phyloP scores from a whole-genome alignment of 1,284 basidiomycete species.

The Calocybe gambosa region DNA sequence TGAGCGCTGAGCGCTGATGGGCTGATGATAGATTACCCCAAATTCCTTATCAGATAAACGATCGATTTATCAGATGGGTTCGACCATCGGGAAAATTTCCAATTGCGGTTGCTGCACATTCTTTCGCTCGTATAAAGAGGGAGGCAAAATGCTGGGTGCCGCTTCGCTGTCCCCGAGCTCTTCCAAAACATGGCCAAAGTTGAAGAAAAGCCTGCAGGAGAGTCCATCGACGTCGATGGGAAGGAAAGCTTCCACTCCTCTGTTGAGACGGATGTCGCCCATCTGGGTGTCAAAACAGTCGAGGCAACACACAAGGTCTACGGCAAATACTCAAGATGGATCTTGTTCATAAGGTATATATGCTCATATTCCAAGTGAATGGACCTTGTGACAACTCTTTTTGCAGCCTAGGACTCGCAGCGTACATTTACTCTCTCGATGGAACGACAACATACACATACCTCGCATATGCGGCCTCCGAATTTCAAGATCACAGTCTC shows the following conservation, averaged over 20 bases:
- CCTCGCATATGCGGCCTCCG: slow-evolving; percentile 57
- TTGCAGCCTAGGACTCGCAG: slow-evolving; percentile 55
- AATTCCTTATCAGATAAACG: background rate
- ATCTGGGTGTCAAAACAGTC: slow-evolving; percentile 44
- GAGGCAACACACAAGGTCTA: slow-evolving; percentile 50
- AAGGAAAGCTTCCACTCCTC: slow-evolving; percentile 2
- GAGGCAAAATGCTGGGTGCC: background rate
- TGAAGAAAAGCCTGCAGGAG: slow-evolving; percentile 10
- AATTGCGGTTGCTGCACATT: slow-evolving; percentile 4
- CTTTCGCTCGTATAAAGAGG: slow-evolving; percentile 8
- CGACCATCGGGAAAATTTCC: slow-evolving; percentile 12
- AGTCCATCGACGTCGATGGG: slow-evolving; percentile 3
- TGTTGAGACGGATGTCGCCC: slow-evolving; percentile 26
- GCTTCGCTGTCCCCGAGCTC: slow-evolving; percentile 1
- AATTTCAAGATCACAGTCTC: slow-evolving; percentile 53
- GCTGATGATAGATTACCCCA: too few relatives aligned
- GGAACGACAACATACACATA: slow-evolving; percentile 64
- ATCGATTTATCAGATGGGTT: slow-evolving; percentile 18
- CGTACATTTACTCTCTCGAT: slow-evolving; percentile 76
- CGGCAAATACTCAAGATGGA: slow-evolving; percentile 51
- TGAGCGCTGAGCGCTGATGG: too few relatives aligned
- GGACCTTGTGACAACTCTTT: background rate
- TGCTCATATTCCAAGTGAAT: slow-evolving; percentile 11
- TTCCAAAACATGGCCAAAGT: slow-evolving; percentile 15
- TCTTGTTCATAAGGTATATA: slow-evolving; percentile 58